Percentiles rank a stretch among this genome's conserved stretches.
Evolutionary conservation across 1,139 yeast genomes (phyloP).

Genomic region (Saccharomyces hybrid): DNA sequence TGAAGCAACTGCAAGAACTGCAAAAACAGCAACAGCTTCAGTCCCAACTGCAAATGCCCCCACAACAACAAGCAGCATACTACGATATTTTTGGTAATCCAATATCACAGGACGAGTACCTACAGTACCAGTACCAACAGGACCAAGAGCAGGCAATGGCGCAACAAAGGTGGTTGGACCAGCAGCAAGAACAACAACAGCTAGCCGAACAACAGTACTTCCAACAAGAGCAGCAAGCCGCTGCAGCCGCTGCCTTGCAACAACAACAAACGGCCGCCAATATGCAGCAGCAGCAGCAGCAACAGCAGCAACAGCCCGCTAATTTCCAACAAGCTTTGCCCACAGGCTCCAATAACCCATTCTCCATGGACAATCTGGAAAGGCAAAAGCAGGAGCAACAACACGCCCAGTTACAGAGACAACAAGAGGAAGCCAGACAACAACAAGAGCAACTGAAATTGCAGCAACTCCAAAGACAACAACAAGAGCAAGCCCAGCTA

Average conservation of each 20-base stretch:
- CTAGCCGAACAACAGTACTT: conserved; percentile 14
- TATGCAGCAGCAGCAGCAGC: conserved; percentile 31
- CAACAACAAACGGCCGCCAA: conserved; percentile 32
- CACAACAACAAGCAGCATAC: conserved; percentile 33
- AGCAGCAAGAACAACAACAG: conserved; percentile 20
- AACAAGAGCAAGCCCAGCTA: not conserved
- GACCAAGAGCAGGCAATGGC: conserved; percentile 33
- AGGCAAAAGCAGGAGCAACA: not conserved
- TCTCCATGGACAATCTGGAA: conserved; percentile 43
- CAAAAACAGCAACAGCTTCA: conserved; percentile 35
- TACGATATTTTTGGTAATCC: conserved; percentile 81
- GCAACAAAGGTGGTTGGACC: conserved; percentile 17
- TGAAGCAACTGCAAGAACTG: conserved; percentile 46
- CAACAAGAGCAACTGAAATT: conserved; percentile 30
- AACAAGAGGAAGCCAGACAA: conserved; percentile 9
- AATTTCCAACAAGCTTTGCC: conserved; percentile 45
- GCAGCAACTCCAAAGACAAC: conserved; percentile 29
- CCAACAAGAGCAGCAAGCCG: conserved; percentile 20
- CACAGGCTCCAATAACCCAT: conserved; percentile 81
- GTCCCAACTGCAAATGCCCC: not conserved
- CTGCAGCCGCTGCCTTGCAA: conserved; percentile 16
- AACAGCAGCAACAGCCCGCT: conserved; percentile 37
- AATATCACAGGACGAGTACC: conserved; percentile 40
- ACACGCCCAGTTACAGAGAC: conserved; percentile 2
- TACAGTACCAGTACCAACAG: conserved; percentile 34